phyloP scores from a whole-genome alignment of 208 protist genomes.

The Acanthamoeba healyi region DNA sequence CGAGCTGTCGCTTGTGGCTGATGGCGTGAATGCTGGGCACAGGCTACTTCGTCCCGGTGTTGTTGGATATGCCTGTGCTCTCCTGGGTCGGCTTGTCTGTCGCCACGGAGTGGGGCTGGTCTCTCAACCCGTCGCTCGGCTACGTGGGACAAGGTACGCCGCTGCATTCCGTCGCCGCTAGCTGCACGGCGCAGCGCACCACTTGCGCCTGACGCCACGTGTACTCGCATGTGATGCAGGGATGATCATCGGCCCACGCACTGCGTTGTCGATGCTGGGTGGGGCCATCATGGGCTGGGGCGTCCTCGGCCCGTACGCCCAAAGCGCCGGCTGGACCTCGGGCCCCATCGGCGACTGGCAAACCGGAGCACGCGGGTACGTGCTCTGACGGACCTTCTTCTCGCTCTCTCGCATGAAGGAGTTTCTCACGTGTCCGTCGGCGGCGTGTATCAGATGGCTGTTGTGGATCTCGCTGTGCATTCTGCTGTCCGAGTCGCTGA shows the following conservation, averaged over 20 bases:
- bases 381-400: no score
- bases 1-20: neutral
- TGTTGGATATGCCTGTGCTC: slow-evolving; percentile 76
- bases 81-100: slow-evolving; percentile 73
- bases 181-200: no score
- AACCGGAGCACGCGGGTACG: slow-evolving; percentile 54
- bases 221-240: no score
- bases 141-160: slow-evolving; percentile 83
- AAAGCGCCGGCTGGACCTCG: slow-evolving; percentile 60
- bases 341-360: neutral
- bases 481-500: slow-evolving; percentile 80
- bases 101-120: slow-evolving; percentile 78
- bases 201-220: no score
- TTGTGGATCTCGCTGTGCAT: slow-evolving; percentile 85
- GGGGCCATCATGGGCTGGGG: slow-evolving; percentile 82
- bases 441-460: slow-evolving; percentile 69
- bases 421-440: no score
- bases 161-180: neutral
- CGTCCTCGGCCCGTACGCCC: slow-evolving; percentile 81
- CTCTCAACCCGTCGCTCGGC: slow-evolving; percentile 79
- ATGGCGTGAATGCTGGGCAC: neutral
- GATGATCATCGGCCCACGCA: slow-evolving; percentile 86
- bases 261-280: slow-evolving; percentile 77
- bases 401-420: no score
- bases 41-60: slow-evolving; percentile 78